Evolutionary conservation across 805 yeast species (phyloP), one percentile per base, ranked within the genome.

Genomic region (Zygoascus ofunaensis): DNA sequence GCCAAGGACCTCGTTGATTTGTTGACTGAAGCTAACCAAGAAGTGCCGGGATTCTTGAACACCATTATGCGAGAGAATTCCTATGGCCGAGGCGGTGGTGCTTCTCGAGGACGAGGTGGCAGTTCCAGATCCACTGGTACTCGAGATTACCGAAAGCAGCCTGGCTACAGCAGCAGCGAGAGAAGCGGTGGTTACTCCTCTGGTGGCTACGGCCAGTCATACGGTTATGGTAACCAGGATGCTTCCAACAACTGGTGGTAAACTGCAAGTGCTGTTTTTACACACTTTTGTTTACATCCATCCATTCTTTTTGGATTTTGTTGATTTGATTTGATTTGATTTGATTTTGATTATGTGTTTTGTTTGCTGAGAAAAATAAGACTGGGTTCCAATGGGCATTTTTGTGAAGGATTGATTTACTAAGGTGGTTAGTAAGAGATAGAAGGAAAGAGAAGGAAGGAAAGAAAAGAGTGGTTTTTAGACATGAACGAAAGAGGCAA

Each of bases 11-110:
- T 92, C 65, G 67, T 87, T 60, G 95, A 86, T 45, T 76, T 92
- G 57, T 79, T 92, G 61, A 64, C 79, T 55, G 99, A 92, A 71
- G 97, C 98, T 51, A 90, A 92, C 73, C 99, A 92, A 74, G 97
- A 90, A 66, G 83, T 89, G 53, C 99, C 99, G 54, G 77, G 76
- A 49, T 92, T 92, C 74, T 76, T 92, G 66, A 76, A 73, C 55
- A 76, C 80, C 51, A 78, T 87, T 55, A 72, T 84, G 48, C 82
- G 94, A 71, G 97, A 87, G 71, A 65, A 78, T 41, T 69, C 70
- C 49, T 74, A 75, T 49, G 43, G 43, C 33, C 59, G 71, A 18
- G 76, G 84, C 48, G 72, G 79, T 52, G 70, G 79, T 50, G 66
- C 71, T 44, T 71, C 80, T 53, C 70, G 80, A 53, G 70, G 77